These are phyloP conservation scores for Silene noctiflora DNA, from an alignment of 179 eudicot genomes.

Conservation along the genomic window DNA sequence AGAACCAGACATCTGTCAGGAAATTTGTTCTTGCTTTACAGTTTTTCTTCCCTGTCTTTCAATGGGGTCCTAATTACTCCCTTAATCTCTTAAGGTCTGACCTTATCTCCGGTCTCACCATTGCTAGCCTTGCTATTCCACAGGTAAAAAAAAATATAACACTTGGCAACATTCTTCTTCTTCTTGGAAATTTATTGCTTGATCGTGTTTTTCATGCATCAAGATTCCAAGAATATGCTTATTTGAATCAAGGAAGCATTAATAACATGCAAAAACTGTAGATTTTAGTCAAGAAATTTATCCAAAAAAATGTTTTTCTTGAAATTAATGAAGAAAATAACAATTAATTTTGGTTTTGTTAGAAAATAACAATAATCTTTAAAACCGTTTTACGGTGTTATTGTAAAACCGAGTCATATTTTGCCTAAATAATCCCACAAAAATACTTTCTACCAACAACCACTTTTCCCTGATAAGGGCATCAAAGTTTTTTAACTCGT, in stretches of 20 bases:
- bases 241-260: background rate
- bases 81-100: conserved; percentile 57
- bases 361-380: no score
- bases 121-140: conserved; percentile 95
- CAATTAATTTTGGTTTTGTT: background rate
- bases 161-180: conserved; percentile 7
- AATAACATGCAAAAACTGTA: background rate
- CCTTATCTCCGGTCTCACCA: conserved; percentile 81
- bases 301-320: background rate
- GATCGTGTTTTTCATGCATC: conserved; percentile 2
- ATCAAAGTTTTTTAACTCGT: no score
- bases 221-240: conserved; percentile 16
- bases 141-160: conserved; percentile 46
- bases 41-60: conserved; percentile 74
- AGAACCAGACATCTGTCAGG: conserved; percentile 49
- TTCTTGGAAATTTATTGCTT: background rate
- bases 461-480: no score
- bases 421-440: no score
- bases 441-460: no score
- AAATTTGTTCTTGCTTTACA: conserved; percentile 60
- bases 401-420: no score
- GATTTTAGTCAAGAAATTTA: background rate
- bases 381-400: no score
- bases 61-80: conserved; percentile 72
- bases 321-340: background rate